Base-by-base conservation (phyloP, 1,284 basidiomycete genomes). In the Trametes sp. region DNA sequence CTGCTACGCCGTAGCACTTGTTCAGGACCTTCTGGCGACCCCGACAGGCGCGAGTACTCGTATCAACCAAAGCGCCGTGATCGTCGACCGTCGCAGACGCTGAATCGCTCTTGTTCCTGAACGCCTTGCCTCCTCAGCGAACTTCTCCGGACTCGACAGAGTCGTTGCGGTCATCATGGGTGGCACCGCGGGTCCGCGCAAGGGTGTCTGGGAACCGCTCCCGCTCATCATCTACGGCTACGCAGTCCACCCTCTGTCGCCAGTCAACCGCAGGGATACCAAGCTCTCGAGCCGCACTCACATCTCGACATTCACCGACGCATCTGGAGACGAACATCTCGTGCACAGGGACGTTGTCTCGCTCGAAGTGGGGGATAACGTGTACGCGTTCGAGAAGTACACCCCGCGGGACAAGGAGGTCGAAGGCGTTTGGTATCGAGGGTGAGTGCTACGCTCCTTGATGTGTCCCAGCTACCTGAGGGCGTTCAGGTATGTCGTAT, bases 321-420 rank as follows among this genome's bases (percentile, higher is more conserved):
- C 79, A 29, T 90, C 89, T 1, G 82, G 83, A 13, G 88, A 89
- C 56, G 89, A 91, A 51, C 82, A 86, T 57, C 79, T 83, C 36
- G 81, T 84, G 0, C 84, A 90, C 77, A 82, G 86, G 60, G 90
- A 93, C 63, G 88, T 93, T n/a, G 92, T 93, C 36, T 84, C 87
- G 19, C 82, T 94, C 54, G 92, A 94, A 67, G 90, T 98, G 24
- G 97, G 97, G 54, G 96, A 98, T 75, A 96, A 98, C 75, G 90
- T 98, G 41, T 98, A 98, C 79, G 95, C 95, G 26, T 97, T 98
- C 72, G 95, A 98, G 78, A 90, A 90, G 74, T 96, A 94, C 75
- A 88, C 84, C 0, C 90, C 89, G 28, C 82, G 80, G 62, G 85
- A 82, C 65, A 91, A 89, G 72, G 89, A 91, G 69, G 86, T 86